Conservation (phyloP, 1,284 basidiomycete species). For the Tetrapyrgos nigripes region DNA sequence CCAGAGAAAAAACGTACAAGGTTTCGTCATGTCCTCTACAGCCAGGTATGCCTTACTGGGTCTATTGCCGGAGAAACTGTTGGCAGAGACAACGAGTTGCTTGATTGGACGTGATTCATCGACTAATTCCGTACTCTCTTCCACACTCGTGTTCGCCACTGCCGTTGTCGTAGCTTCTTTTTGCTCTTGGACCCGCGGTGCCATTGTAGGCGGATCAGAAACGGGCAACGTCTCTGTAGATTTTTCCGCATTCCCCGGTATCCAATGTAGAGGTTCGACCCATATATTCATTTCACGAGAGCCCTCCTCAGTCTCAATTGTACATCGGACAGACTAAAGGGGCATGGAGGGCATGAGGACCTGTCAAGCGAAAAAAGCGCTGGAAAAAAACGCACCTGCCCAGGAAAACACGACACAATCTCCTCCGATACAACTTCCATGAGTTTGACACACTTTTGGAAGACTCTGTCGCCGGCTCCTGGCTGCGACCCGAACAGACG, state of each 20-base stretch:
- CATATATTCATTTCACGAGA: constrained; percentile 59
- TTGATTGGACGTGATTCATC: constrained; percentile 42
- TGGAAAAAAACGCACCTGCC: constrained; percentile 55
- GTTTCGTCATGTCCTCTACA: constrained; percentile 33
- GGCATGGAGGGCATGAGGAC: neutral
- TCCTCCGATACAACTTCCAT: constrained; percentile 77
- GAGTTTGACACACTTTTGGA: constrained; percentile 77
- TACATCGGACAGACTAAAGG: constrained; percentile 60
- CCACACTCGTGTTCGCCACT: too few relatives aligned
- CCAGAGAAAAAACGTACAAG: constrained; percentile 46
- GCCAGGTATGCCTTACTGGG: constrained; percentile 41
- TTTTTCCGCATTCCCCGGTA: neutral
- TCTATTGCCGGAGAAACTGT: constrained; percentile 39
- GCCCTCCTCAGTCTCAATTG: constrained; percentile 59
- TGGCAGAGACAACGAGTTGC: constrained; percentile 40
- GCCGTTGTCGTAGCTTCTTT: too few relatives aligned
- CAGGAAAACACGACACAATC: constrained; percentile 68
- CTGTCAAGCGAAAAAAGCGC: neutral
- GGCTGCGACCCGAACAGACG: constrained; percentile 71
- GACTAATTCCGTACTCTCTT: too few relatives aligned
- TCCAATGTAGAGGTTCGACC: constrained; percentile 66
- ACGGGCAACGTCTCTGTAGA: too few relatives aligned
- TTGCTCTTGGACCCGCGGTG: too few relatives aligned
- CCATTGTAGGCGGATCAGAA: too few relatives aligned
- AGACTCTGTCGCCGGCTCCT: constrained; percentile 75